Evolutionary conservation across 2,329 filamentous ascomycete species (phyloP).

Genomic region (Penicillium griseofulvum): DNA sequence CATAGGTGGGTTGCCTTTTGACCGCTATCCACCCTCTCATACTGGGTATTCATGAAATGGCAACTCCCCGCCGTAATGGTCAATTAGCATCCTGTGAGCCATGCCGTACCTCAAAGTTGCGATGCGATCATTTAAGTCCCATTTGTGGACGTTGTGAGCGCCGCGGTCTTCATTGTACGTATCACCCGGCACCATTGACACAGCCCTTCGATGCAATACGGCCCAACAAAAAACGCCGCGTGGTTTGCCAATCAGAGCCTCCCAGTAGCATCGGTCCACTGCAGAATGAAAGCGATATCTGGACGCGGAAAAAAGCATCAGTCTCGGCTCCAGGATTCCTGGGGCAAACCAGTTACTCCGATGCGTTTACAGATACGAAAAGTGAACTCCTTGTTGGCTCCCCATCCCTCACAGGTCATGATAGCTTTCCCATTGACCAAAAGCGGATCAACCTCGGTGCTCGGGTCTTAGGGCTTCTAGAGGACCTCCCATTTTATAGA

Average conservation of each 20-base stretch:
- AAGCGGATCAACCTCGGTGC: conserved; percentile 24
- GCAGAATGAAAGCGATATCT: background rate
- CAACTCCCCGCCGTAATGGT: conserved; percentile 5
- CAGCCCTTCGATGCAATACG: background rate
- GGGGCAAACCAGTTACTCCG: conserved; percentile 20
- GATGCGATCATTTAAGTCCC: conserved; percentile 21
- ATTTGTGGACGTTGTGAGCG: conserved; percentile 3
- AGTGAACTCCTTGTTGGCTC: background rate
- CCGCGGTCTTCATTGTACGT: background rate
- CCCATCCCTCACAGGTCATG: background rate
- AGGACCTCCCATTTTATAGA: conserved; percentile 23
- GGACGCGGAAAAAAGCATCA: background rate
- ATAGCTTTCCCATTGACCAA: conserved; percentile 6
- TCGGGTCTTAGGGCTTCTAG: conserved; percentile 18
- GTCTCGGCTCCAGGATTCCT: conserved; percentile 11
- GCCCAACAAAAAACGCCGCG: background rate
- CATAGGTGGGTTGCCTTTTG: background rate
- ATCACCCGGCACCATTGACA: conserved; percentile 3
- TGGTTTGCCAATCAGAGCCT: background rate
- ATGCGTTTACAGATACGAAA: conserved; percentile 14
- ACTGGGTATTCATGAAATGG: background rate
- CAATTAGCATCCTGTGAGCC: conserved; percentile 24
- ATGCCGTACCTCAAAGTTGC: conserved; percentile 25
- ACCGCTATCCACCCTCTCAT: too few species aligned
- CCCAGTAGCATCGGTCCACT: background rate